Evolutionary conservation across 306 rosid species (phyloP), one percentile per base, ranked within the genome.

Genomic region (Elaeagnus macrophylla): DNA sequence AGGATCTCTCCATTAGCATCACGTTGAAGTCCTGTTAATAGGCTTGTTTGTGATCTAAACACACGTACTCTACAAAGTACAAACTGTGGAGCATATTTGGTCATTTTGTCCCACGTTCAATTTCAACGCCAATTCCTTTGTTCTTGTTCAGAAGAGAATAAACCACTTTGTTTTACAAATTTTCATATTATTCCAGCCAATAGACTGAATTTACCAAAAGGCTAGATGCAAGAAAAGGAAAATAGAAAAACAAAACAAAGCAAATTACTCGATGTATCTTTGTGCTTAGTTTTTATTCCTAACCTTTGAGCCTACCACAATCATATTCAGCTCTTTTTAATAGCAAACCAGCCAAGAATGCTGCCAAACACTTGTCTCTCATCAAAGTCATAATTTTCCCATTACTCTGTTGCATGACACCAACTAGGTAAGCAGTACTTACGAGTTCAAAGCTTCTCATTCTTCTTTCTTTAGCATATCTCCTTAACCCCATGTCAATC

Each of bases 401-500:
- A 54, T 66, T 35, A 65, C 70, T 44, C 52, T 74, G 62, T 37
- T 69, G 73, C 36, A 84, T 32, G 51, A 13, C 25, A 50, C 94
- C 95, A 39, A 68, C 72, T 5, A 80, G 7, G 50, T 76, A 74
- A 68, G 86, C 10, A n/a, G 73, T 56, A 53, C 37, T 8, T 13
- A 74, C 61, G 13, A 84, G 62, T 57, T 72, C 67, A 72, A 82
- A 57, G 68, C 91, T 59, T 69, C 95, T 80, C 88, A 91, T 80
- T 74, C 57, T 70, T 67, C 88, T 82, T 64, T 78, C 81, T 0
- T 60, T 60, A 6, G 78, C 86, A 61, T 76, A 88, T 66, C 72
- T 84, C 44, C 57, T 84, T 75, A 88, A 63, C 11, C 77, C 72
- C 57, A 14, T 63, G 44, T 81, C 77, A 38, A 83, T 76, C 62